A percentile compares a stretch with the other conserved stretches of the same genome.
Conservation (phyloP, 2,329 filamentous ascomycete genomes). For the Fusarium miscanthi region DNA sequence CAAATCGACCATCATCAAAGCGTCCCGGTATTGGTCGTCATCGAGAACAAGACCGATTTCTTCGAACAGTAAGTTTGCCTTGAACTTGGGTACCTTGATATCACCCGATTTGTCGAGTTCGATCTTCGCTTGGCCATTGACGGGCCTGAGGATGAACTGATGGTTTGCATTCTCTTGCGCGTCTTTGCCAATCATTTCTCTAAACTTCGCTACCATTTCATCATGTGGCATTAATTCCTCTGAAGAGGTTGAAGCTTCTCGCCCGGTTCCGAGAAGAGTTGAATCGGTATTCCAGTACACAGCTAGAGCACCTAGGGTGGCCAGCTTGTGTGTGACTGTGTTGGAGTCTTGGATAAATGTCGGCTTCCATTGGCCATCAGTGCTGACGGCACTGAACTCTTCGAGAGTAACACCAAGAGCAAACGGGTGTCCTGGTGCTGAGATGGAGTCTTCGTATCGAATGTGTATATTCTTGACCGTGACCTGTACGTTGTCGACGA, state of each 20-base stretch:
- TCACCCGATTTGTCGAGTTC: constrained; percentile 95
- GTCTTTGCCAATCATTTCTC: constrained; percentile 79
- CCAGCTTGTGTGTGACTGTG: constrained; percentile 89
- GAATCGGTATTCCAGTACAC: constrained; percentile 99
- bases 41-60: constrained; percentile 98
- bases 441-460: constrained; percentile 97
- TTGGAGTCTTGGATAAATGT: constrained; percentile 93
- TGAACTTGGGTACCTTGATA: constrained; percentile 82
- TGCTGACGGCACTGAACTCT: constrained; percentile 97
- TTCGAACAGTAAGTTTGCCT: constrained; percentile 91
- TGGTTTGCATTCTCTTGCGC: constrained; percentile 71
- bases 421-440: constrained; percentile 93
- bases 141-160: constrained; percentile 95
- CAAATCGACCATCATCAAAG: constrained; percentile 95
- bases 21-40: constrained; percentile 96
- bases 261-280: constrained; percentile 82
- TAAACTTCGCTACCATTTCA: constrained; percentile 81
- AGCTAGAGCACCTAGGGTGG: constrained; percentile 87
- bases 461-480: constrained; percentile 98
- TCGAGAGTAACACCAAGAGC: constrained; percentile 91
- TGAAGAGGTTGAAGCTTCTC: constrained; percentile 64
- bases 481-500: constrained; percentile 98
- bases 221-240: constrained; percentile 75
- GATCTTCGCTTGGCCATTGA: constrained; percentile 93
- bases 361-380: constrained; percentile 92